Evolutionary conservation across 148 eudicot genomes (phyloP).

Genomic region (Rhododendron griersonianum): DNA sequence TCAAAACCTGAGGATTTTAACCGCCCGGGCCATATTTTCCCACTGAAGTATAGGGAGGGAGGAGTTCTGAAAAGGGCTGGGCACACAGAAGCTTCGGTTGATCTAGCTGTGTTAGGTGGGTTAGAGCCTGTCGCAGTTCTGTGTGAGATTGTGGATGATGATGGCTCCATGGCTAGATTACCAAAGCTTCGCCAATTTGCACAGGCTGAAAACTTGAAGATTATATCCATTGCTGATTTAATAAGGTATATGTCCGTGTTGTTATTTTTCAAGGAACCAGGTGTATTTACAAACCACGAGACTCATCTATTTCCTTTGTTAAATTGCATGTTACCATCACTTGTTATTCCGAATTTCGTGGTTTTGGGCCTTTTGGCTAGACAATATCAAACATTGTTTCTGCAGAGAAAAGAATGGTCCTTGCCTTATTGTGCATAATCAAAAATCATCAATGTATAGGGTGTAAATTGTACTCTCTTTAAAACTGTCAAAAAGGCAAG

Average conservation of each 20-base stretch:
- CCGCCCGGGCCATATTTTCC: constrained; percentile 96
- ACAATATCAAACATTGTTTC: not conserved
- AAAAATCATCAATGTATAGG: not conserved
- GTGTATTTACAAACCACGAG: not conserved
- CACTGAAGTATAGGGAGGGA: constrained; percentile 85
- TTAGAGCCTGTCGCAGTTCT: constrained; percentile 68
- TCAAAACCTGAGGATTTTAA: constrained; percentile 81
- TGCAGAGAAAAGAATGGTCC: not conserved
- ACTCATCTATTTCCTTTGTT: not conserved
- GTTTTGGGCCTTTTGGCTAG: not conserved
- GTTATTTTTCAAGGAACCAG: not conserved
- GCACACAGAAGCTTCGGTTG: constrained; percentile 91
- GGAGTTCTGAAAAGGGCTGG: constrained; percentile 95
- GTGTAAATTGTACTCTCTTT: not conserved
- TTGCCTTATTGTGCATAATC: not conserved
- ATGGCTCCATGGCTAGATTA: constrained; percentile 94
- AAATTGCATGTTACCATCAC: not conserved
- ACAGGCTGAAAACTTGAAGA: constrained; percentile 55
- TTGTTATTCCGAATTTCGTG: not conserved
- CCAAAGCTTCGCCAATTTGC: constrained; percentile 76
- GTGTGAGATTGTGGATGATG: constrained; percentile 95
- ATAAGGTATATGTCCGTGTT: constrained; percentile 44
- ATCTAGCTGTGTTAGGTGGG: constrained; percentile 75
- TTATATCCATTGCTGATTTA: constrained; percentile 80
- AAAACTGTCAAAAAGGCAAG: not conserved